Base-by-base conservation (phyloP, 2,329 filamentous ascomycete species). In the Sclerotinia subarctica region DNA sequence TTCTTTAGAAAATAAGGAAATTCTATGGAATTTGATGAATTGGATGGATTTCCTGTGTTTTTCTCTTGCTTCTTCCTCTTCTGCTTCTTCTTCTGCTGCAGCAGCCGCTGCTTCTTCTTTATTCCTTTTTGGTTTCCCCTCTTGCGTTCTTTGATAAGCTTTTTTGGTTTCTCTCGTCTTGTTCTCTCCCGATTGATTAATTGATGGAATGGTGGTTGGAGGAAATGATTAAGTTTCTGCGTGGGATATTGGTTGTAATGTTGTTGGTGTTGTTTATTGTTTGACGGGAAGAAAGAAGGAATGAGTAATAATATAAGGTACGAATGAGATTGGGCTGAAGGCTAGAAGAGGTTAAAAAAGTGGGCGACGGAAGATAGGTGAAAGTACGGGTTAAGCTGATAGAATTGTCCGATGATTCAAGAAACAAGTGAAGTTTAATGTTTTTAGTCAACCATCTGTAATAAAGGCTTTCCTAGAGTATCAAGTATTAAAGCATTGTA, bases 1-100 rank as follows among this genome's bases (percentile, higher is more conserved):
- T 47, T 51, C 46, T 66, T 59, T 47, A 47, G 42, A 58, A 47
- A 58, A 47, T 49, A 42, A 58, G 53, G 64, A 58, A 58, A 66
- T 47, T 66, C 53, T 66, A 66, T 66, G 53, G 64, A 66, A 58
- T 44, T 58, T 26, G 42, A 35, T 47, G 38, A 47, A 47, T 49
- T 47, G 52, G 44, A 47, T 58, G 38, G 51, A 59, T 29, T 51
- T 64, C 32, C 60, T 53, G 60, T n/a, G 32, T 53, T 64, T 53
- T 53, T 38, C n/a, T 53, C 35, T 29, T 29, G 26, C n/a, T 53
- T 53, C 17, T 35, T 51, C 19, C 24, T 49, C 35, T 44, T 32
- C 46, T 53, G 29, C 19, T 53, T 38, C 38, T 35, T 49, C 35
- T 44, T n/a, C 46, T 44, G 44, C 19, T 53, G 35, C 38, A 32